Evolutionary conservation across 1,284 basidiomycete genomes (phyloP).

Genomic region (Fistulinella cinereoalba): DNA sequence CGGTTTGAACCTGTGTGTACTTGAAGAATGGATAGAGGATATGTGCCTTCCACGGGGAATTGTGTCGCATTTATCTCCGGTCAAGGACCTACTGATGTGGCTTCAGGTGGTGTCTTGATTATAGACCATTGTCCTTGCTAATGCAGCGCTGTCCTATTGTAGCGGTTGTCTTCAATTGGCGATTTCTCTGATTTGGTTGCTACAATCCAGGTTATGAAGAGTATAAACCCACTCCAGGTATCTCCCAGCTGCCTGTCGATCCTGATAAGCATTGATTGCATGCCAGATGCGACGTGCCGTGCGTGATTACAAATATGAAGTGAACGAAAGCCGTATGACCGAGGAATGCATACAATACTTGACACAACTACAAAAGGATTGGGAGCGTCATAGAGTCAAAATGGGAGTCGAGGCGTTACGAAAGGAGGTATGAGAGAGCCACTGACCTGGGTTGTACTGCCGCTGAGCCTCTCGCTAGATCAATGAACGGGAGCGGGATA

Average conservation of each 20-base stretch:
- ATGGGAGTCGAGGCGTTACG: conserved; percentile 76
- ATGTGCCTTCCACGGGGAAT: conserved; percentile 81
- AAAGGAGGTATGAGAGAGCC: conserved; percentile 59
- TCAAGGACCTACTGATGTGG: conserved; percentile 86
- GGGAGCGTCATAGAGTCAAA: conserved; percentile 87
- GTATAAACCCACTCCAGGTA: conserved; percentile 89
- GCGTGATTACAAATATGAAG: conserved; percentile 93
- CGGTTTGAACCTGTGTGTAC: conserved; percentile 77
- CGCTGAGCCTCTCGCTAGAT: conserved; percentile 43
- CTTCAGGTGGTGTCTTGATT: conserved; percentile 57
- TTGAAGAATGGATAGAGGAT: conserved; percentile 91
- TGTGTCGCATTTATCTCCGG: conserved; percentile 78
- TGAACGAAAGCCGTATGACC: conserved; percentile 88
- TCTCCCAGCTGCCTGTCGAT: conserved; percentile 1
- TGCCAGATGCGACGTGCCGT: conserved; percentile 85
- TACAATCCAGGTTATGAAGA: conserved; percentile 84
- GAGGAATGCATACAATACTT: conserved; percentile 95
- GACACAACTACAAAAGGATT: conserved; percentile 91
- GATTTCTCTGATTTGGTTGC: conserved; percentile 87
- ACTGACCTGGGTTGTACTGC: neutral
- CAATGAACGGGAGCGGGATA: conserved; percentile 42
- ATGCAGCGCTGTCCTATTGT: conserved; percentile 19
- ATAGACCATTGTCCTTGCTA: neutral
- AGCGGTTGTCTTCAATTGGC: conserved; percentile 82
- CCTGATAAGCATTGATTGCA: conserved; percentile 1